phyloP scores from a whole-genome alignment of 1,284 basidiomycete species.

The Tranzscheliella williamsii region DNA sequence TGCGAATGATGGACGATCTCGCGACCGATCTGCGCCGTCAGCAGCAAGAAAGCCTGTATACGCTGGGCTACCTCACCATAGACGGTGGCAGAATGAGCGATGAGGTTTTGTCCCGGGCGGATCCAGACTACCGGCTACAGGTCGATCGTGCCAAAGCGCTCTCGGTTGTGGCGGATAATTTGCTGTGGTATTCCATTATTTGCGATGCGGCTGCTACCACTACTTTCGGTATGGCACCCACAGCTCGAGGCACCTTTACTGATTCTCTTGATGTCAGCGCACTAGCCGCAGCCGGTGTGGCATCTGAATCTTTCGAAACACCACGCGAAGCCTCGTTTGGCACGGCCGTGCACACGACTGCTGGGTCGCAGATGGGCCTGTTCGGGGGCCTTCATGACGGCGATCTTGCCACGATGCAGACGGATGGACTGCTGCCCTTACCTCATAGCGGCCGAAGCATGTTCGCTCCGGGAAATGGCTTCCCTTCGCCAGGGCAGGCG shows the following conservation, averaged over 20 bases:
- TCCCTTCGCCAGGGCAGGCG: too few species aligned
- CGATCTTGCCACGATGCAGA: too few species aligned
- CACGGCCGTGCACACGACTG: too few species aligned
- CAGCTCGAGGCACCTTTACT: conserved; percentile 11
- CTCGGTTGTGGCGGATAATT: conserved; percentile 22
- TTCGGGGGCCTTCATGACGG: too few species aligned
- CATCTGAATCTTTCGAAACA: too few species aligned
- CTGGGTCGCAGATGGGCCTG: too few species aligned
- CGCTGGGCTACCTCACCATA: conserved; percentile 17
- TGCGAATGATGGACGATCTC: conserved; percentile 36
- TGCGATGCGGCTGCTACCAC: conserved; percentile 25
- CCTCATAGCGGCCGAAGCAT: too few species aligned
- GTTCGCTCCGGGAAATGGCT: too few species aligned
- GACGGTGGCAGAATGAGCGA: conserved; percentile 20
- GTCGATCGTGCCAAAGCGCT: conserved; percentile 23
- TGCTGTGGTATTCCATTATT: conserved; percentile 33
- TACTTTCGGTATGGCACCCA: conserved; percentile 19
- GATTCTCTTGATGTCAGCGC: conserved; percentile 26
- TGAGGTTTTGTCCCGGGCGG: conserved; percentile 6
- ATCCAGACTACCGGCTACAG: conserved; percentile 14
- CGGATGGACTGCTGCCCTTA: too few species aligned
- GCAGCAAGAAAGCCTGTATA: conserved; percentile 25
- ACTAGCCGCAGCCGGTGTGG: too few species aligned
- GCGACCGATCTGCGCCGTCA: conserved; percentile 27
- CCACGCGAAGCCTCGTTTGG: too few species aligned